Evolutionary conservation across 768 basidiomycete species (phyloP), one percentile per base, ranked within the genome.

Genomic region (Podaxis pistillaris): DNA sequence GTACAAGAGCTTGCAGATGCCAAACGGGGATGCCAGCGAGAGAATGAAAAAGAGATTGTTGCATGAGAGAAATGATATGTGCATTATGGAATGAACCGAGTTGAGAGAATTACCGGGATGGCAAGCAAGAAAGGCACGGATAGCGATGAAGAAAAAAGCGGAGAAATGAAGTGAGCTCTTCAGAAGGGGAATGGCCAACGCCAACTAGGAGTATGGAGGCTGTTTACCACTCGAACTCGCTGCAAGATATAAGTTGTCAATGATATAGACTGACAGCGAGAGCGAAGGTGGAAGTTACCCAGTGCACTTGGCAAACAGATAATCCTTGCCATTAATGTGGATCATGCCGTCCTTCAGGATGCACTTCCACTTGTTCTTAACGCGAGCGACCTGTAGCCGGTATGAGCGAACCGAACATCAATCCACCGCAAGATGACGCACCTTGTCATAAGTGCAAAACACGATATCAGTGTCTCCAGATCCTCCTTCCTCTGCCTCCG

Each of bases 321-420:
- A 99, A 70, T 99, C 97, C 70, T 92, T 94, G 33, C 96, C 96
- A 66, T 97, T 97, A 67, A 97, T 86, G 68, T 94, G 93, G 65
- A 98, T 92, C 89, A 98, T 94, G 2, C 97, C 97, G 67, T 98
- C 97, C 76, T 97, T 97, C 56, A 99, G 83, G 24, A 93, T 88
- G 64, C 95, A 96, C 81, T 98, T 99, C 97, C 97, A 99, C 79
- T 98, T 99, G 79, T 97, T 98, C 79, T 98, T 99, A 26, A 98
- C 96, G n/a, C 97, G 85, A 49, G 96, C 94, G 38, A 98, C 96
- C 96, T 98, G 67, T 33, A 36, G 47, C 1, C 17, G 41, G 55
- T 19, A 51, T 63, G 15, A 22, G 65, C 36, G 65, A 58, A 36
- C 49, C 28, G 61, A 61, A 19, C 46, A 47, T 4, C 24, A 41